Evolutionary conservation across 2,329 filamentous ascomycete genomes (phyloP), one percentile per base, ranked within the genome.

Genomic region (Diaporthe citriasiana): DNA sequence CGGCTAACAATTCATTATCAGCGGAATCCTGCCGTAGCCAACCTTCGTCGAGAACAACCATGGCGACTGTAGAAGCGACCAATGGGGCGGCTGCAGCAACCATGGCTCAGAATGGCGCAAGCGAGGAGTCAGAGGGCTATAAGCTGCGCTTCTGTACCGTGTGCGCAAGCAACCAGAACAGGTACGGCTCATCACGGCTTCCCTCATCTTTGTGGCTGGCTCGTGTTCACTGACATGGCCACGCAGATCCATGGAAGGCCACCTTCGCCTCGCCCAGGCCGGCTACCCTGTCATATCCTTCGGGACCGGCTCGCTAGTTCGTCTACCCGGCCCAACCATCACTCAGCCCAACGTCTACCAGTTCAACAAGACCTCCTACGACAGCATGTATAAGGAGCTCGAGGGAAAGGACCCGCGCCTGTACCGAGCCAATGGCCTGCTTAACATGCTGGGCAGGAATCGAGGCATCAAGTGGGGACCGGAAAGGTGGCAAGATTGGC

Each of bases 401-500:
- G 90, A 94, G 76, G 83, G 90, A 47, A 98, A 98, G 79, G 97
- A 99, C 80, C 89, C 92, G 30, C 90, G 95, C 0, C 87, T 99
- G 1, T 99, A 99, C 85, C 92, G 91, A 55, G 93, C 94, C 75
- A 99, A 99, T 81, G 97, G 97, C 57, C 91, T 99, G 65, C 87
- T 99, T 74, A 97, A 96, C 82, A 99, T 99, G 97, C 89, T 99
- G 30, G 94, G 95, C 77, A 91, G 97, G 77, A 99, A 99, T 80
- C 90, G 95, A 76, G 90, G 90, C 74, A 93, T 99, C 79, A 99
- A 99, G 86, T 97, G 93, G 91, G 95, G 95, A 0, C 97, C 97
- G 0, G 97, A 99, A 84, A 91, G 97, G 74, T 99, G 97, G 93
- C 97, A 99, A 84, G 97, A 99, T 83, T 99, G 97, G 97, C 91